Conservation (phyloP, 805 yeast species). For the Metschnikowia matae region DNA sequence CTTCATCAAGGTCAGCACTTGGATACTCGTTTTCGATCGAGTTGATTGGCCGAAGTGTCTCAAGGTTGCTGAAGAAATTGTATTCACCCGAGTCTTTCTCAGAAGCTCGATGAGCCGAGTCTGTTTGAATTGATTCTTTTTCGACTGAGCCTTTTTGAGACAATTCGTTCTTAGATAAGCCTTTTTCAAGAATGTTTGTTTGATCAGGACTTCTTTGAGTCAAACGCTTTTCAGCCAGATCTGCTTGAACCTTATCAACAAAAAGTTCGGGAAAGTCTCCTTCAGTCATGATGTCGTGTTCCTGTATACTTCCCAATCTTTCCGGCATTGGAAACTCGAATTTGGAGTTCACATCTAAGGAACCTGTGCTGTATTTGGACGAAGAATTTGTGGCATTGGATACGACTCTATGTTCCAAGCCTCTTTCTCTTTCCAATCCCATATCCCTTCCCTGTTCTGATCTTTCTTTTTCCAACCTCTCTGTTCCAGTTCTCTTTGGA, state of each 20-base stretch:
- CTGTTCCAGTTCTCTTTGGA: neutral
- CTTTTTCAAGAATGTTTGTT: neutral
- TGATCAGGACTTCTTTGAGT: no score
- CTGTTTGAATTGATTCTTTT: no score
- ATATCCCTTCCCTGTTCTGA: neutral
- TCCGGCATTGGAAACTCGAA: slow-evolving; percentile 11
- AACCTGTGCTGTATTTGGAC: slow-evolving; percentile 9
- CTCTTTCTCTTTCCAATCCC: neutral
- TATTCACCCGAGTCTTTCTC: neutral
- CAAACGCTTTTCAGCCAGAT: neutral
- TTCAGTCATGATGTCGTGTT: neutral
- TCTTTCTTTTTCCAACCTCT: no score
- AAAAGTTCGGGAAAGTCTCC: neutral
- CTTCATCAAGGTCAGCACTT: neutral
- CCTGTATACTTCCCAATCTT: neutral
- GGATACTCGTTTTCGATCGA: neutral
- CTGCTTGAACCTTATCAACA: neutral
- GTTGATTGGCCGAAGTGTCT: neutral
- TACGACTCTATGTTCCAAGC: neutral
- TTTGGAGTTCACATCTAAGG: slow-evolving; percentile 9
- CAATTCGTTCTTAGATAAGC: neutral
- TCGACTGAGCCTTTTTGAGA: no score
- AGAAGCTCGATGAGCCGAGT: no score
- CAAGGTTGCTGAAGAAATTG: neutral
- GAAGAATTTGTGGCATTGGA: slow-evolving; percentile 8